Percentiles rank a stretch among this genome's conserved stretches.
phyloP scores from a whole-genome alignment of 1,139 yeast genomes.

The Pneumocystis wakefieldiae region DNA sequence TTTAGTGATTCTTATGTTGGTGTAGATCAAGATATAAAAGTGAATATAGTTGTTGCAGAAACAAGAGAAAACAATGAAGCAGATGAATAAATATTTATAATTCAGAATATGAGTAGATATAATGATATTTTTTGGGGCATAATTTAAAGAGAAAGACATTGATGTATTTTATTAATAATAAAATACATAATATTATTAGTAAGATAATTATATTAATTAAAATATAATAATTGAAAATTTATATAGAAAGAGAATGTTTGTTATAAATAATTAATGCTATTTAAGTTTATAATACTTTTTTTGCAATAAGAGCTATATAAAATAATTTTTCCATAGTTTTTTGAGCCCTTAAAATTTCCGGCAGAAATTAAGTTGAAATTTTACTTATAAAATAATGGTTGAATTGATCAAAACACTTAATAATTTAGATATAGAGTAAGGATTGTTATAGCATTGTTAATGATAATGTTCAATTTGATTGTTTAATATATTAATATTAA shows the following conservation, averaged over 20 bases:
- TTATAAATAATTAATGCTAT: neutral
- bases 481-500: neutral
- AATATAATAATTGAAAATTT: neutral
- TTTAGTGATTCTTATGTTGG: constrained; percentile 83
- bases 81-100: constrained; percentile 15
- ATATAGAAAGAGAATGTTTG: neutral
- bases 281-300: neutral
- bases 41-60: constrained; percentile 34
- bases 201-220: neutral
- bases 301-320: neutral
- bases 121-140: neutral
- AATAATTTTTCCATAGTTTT: neutral
- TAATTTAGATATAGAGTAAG: neutral
- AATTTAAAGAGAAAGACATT: neutral
- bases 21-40: constrained; percentile 65
- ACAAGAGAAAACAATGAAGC: constrained; percentile 23
- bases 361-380: neutral
- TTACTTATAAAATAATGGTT: neutral
- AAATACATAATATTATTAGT: neutral
- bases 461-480: neutral
- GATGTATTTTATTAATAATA: neutral
- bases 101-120: neutral
- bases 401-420: neutral
- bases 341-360: neutral
- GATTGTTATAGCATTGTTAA: neutral